Evolutionary conservation across 768 basidiomycete species (phyloP).

Genomic region (Erythrobasidium yunnanense): DNA sequence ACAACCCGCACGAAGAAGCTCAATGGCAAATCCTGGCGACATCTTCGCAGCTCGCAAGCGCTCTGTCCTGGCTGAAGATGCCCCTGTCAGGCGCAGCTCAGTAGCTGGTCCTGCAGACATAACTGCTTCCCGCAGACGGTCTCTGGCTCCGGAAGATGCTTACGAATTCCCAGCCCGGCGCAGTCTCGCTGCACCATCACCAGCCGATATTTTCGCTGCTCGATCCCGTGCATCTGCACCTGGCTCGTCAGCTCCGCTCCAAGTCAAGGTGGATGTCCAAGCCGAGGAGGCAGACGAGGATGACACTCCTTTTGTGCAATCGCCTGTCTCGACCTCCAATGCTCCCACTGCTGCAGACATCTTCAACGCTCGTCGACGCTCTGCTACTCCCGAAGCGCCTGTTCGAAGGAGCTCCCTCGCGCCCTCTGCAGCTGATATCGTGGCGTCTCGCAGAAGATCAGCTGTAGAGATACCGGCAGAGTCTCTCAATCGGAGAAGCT

Average conservation of each 20-base stretch:
- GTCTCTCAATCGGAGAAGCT: not conserved
- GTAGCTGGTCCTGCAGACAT: not conserved
- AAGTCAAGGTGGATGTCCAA: too few relatives aligned
- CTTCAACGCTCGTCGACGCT: too few relatives aligned
- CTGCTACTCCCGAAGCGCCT: not conserved
- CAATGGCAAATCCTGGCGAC: not conserved
- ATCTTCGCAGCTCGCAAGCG: constrained; percentile 1
- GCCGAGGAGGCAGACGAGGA: too few relatives aligned
- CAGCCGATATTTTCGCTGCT: too few relatives aligned
- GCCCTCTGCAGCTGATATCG: not conserved
- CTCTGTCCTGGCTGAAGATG: not conserved
- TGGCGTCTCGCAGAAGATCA: not conserved
- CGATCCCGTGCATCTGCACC: too few relatives aligned
- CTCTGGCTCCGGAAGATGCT: not conserved
- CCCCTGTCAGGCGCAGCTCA: not conserved
- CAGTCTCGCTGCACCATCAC: too few relatives aligned
- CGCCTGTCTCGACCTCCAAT: too few relatives aligned
- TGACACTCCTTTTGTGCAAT: too few relatives aligned
- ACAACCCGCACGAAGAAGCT: not conserved
- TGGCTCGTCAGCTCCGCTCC: too few relatives aligned
- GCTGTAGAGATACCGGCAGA: not conserved
- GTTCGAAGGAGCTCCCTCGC: not conserved
- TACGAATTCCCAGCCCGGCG: too few relatives aligned
- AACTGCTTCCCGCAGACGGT: not conserved
- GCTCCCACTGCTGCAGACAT: too few relatives aligned